phyloP scores from a whole-genome alignment of 495 filamentous ascomycete genomes.

The Oidiodendron maius region DNA sequence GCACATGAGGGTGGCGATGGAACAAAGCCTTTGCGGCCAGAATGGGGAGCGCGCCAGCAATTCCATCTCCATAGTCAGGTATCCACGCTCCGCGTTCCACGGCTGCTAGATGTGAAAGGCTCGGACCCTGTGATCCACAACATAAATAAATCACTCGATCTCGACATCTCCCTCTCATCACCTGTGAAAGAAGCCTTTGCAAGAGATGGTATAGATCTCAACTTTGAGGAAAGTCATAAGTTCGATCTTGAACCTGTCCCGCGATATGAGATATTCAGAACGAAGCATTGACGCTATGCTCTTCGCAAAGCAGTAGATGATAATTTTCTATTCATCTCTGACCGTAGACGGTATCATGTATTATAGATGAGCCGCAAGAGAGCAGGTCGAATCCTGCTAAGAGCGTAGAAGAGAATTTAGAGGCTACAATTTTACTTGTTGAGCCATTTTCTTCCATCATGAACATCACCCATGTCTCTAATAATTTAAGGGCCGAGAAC shows the following conservation, averaged over 20 bases:
- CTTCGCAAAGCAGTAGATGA: no score
- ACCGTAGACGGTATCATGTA: no score
- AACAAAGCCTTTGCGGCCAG: constrained; percentile 25
- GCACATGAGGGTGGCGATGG: constrained; percentile 32
- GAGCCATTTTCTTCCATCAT: no score
- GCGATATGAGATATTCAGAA: neutral
- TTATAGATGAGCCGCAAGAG: no score
- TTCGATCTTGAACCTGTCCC: constrained; percentile 9
- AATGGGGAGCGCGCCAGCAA: constrained; percentile 10
- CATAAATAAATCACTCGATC: constrained; percentile 23
- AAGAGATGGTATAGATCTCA: constrained; percentile 9
- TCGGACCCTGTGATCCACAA: constrained; percentile 5
- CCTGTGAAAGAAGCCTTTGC: constrained; percentile 1
- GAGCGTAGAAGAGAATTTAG: no score
- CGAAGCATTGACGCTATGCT: no score
- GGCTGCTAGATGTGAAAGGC: constrained; percentile 1
- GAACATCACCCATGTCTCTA: no score
- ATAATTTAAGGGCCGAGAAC: no score
- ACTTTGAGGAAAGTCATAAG: constrained; percentile 1
- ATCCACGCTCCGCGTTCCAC: neutral
- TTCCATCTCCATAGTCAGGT: neutral
- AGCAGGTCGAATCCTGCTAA: no score
- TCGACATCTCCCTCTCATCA: constrained; percentile 20
- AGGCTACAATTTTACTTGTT: no score
- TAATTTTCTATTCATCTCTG: no score